Conservation (phyloP, 495 filamentous ascomycete genomes). For the Venustampulla echinocandica region DNA sequence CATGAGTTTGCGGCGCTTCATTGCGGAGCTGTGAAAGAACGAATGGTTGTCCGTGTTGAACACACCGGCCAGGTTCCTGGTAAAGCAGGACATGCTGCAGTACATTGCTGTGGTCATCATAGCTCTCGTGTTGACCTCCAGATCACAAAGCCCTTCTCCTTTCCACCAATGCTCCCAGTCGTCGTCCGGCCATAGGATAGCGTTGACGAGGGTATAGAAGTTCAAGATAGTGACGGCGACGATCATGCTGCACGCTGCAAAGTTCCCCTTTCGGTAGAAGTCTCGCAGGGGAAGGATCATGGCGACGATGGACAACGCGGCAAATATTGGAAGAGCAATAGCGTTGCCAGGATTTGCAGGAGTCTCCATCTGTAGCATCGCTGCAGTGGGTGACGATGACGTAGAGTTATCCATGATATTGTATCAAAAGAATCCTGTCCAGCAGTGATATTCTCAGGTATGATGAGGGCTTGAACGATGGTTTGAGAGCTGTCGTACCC, state of each 20-base stretch:
- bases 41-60: slow-evolving; percentile 56
- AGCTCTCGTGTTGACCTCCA: slow-evolving; percentile 56
- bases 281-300: slow-evolving; percentile 14
- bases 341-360: slow-evolving; percentile 8
- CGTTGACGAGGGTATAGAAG: slow-evolving; percentile 51
- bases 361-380: too few relatives aligned
- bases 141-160: slow-evolving; percentile 72
- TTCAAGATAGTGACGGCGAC: slow-evolving; percentile 32
- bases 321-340: slow-evolving; percentile 20
- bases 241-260: slow-evolving; percentile 31
- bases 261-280: slow-evolving; percentile 18
- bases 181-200: slow-evolving; percentile 73
- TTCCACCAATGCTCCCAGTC: slow-evolving; percentile 59
- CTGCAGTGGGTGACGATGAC: too few relatives aligned
- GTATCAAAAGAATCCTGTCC: too few relatives aligned
- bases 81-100: slow-evolving; percentile 60
- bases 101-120: slow-evolving; percentile 50
- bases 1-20: slow-evolving; percentile 43
- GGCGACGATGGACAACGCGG: slow-evolving; percentile 3
- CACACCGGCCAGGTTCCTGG: slow-evolving; percentile 61
- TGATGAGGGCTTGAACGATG: too few relatives aligned
- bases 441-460: too few relatives aligned
- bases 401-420: too few relatives aligned
- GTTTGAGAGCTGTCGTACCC: too few relatives aligned
- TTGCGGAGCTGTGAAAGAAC: slow-evolving; percentile 39